Conservation (phyloP, 2,329 filamentous ascomycete species). For the Exophiala spinifera region DNA sequence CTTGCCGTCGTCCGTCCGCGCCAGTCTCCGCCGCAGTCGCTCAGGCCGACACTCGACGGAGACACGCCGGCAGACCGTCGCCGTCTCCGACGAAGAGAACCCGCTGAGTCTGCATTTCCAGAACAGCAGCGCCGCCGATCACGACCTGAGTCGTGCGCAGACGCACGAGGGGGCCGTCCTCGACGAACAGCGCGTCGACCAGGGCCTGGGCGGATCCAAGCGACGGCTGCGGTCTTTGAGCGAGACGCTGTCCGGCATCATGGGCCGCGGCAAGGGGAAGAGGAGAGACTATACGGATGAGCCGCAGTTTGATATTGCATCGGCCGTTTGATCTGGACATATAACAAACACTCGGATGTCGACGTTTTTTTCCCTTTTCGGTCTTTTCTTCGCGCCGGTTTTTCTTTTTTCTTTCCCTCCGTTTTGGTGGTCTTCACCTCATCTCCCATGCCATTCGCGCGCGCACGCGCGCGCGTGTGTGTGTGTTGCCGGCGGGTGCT, state of each 20-base stretch:
- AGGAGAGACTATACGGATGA: conserved; percentile 5
- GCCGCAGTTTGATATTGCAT: background rate
- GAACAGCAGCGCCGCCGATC: conserved; percentile 8
- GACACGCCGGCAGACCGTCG: conserved; percentile 10
- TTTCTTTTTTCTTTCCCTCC: background rate
- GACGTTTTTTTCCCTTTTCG: background rate
- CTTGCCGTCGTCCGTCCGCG: conserved; percentile 17
- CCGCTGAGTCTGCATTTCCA: conserved; percentile 4
- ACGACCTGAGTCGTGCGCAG: conserved; percentile 8
- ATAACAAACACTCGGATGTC: background rate
- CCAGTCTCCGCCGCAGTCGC: conserved; percentile 16
- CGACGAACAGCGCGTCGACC: background rate
- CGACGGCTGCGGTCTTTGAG: conserved; percentile 19
- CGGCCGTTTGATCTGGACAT: background rate
- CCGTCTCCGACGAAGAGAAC: conserved; percentile 13
- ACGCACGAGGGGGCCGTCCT: conserved; percentile 16
- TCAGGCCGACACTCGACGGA: conserved; percentile 17
- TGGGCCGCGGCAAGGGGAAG: conserved; percentile 12
- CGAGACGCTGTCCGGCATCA: conserved; percentile 20
- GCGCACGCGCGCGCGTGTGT: too few species aligned
- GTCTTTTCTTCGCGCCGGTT: background rate
- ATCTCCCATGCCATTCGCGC: too few species aligned
- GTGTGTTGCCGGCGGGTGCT: too few species aligned
- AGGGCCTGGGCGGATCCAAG: conserved; percentile 1
- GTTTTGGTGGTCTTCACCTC: too few species aligned